Conservation (phyloP, 257 asterid genomes). For the Ajuga chamaepitys region DNA sequence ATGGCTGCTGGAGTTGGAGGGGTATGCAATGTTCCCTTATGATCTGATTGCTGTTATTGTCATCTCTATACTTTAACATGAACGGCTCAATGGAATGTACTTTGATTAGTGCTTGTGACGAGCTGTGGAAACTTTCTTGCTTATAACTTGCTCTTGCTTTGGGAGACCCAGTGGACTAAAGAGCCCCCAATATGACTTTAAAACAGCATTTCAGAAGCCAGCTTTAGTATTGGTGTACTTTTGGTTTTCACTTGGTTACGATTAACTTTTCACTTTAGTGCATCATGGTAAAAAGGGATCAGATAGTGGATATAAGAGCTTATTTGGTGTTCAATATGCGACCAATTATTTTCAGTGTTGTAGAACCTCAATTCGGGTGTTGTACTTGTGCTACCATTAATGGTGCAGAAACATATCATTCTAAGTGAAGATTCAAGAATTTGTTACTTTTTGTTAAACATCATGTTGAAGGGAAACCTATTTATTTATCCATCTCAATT, state of each 20-base stretch:
- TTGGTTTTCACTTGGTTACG: neutral
- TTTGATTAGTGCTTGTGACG: neutral
- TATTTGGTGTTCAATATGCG: neutral
- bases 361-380: neutral
- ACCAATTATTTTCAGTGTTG: neutral
- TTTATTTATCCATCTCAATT: neutral
- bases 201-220: neutral
- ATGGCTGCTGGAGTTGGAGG: conserved; percentile 99
- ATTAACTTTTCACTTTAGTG: neutral
- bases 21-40: conserved; percentile 36
- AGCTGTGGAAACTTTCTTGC: neutral
- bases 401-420: too few species aligned
- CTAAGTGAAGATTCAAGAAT: too few species aligned
- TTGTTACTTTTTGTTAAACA: neutral
- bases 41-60: neutral
- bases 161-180: neutral
- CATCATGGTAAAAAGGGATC: neutral
- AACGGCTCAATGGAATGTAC: neutral
- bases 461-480: neutral
- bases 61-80: neutral
- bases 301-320: neutral
- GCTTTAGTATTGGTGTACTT: neutral
- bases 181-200: neutral
- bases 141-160: neutral
- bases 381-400: too few species aligned